phyloP scores from a whole-genome alignment of 2,329 filamentous ascomycete species.

The Arachnomyces sp. region DNA sequence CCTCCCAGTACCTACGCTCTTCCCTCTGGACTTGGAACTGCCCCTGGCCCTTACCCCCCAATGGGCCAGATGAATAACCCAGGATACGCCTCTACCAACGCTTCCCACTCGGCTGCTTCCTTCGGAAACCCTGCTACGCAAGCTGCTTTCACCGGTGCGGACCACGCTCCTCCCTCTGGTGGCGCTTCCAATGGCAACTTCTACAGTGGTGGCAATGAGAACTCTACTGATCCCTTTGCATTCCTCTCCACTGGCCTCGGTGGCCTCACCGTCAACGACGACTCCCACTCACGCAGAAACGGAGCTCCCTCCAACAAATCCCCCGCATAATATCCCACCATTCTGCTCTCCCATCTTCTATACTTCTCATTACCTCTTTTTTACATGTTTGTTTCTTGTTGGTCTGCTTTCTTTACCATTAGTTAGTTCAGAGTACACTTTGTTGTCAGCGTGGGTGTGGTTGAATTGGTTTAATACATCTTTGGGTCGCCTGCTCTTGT shows the following conservation, averaged over 20 bases:
- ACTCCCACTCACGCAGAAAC: slow-evolving; percentile 37
- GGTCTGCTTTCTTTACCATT: no score
- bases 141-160: slow-evolving; percentile 84
- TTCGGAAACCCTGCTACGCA: slow-evolving; percentile 93
- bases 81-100: slow-evolving; percentile 67
- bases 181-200: slow-evolving; percentile 69
- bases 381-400: slow-evolving; percentile 27
- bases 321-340: slow-evolving; percentile 27
- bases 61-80: slow-evolving; percentile 57
- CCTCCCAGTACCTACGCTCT: slow-evolving; percentile 79
- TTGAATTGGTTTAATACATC: slow-evolving; percentile 29
- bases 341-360: slow-evolving; percentile 11
- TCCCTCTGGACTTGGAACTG: slow-evolving; percentile 74
- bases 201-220: slow-evolving; percentile 42
- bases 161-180: slow-evolving; percentile 69
- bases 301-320: slow-evolving; percentile 39
- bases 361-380: slow-evolving; percentile 25
- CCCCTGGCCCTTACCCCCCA: slow-evolving; percentile 68
- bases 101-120: slow-evolving; percentile 71
- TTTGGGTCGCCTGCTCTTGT: slow-evolving; percentile 23
- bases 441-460: slow-evolving; percentile 25
- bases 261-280: slow-evolving; percentile 47
- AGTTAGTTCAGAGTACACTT: no score
- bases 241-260: slow-evolving; percentile 55
- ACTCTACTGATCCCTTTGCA: slow-evolving; percentile 53